Base-by-base conservation (phyloP, 225 moss, liverwort and hornwort species). In the Ulota crispa region DNA sequence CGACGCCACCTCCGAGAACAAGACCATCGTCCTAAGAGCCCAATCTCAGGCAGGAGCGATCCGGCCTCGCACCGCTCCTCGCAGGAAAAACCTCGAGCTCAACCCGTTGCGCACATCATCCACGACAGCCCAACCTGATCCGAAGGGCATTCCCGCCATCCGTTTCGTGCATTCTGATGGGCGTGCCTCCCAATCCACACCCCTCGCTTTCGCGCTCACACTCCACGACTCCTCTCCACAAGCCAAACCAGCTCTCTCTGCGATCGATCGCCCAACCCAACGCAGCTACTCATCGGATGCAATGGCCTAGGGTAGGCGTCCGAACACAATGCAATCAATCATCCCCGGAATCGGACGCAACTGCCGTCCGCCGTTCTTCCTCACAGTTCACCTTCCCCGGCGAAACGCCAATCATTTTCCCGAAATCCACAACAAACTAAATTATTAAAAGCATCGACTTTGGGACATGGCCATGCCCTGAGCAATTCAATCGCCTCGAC, bases 71-170 rank as follows among this genome's bases (percentile, higher is more conserved):
- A 20, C 52, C 2, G 36, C 9, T 60, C 37, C 68, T 19, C 63
- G 62, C 16, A 54, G 19, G 61, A 60, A 63, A 43, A 71, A 23
- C 27, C 59, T 54, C 37, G 21, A 77, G 54, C 62, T 43, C 61
- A 47, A 55, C 76, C 59, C 62, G 31, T 18, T 32, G 0, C 30
- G 54, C 15, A 26, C n/a, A 43, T 64, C 68, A 56, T 7, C 4
- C 7, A 62, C 42, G 81, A 53, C 27, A 84, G 20, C 65, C 26
- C 53, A 81, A 24, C 59, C 32, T 65, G 70, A 66, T 70, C 68
- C 54, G 26, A 81, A 68, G 2, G 14, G 11, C 16, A 69, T 26
- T 63, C 36, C 39, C 26, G 21, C 24, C 36, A 66, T 32, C 66
- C 5, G 50, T 20, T 66, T 59, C 47, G 9, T 56, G 42, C 64